These are phyloP conservation scores for Cyclaneusma minus DNA, from an alignment of 2,329 filamentous ascomycete genomes.

Conservation along the genomic window DNA sequence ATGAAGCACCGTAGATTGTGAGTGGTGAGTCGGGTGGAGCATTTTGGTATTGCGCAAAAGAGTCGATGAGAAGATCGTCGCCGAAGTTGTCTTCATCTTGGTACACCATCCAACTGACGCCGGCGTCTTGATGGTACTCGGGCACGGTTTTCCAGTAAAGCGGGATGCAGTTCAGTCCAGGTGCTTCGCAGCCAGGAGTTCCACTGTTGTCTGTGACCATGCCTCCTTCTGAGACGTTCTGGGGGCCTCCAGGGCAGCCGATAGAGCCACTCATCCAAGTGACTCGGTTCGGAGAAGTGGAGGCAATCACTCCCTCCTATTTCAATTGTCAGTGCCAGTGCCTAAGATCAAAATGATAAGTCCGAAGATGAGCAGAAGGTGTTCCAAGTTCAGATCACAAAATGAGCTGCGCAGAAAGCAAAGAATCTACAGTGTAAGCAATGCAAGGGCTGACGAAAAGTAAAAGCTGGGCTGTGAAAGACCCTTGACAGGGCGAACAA, in stretches of 20 bases:
- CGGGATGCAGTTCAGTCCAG: slow-evolving; percentile 28
- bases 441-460: too few species aligned
- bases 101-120: slow-evolving; percentile 29
- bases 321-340: neutral
- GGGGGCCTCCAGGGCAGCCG: slow-evolving; percentile 27
- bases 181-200: slow-evolving; percentile 26
- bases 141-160: slow-evolving; percentile 29
- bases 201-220: slow-evolving; percentile 29
- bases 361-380: too few species aligned
- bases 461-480: too few species aligned
- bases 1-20: slow-evolving; percentile 22
- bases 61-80: slow-evolving; percentile 29
- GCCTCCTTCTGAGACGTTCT: slow-evolving; percentile 23
- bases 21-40: slow-evolving; percentile 21
- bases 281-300: slow-evolving; percentile 28
- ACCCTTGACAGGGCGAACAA: neutral
- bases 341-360: neutral
- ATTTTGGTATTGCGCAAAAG: slow-evolving; percentile 30
- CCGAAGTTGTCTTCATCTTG: slow-evolving; percentile 30
- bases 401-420: too few species aligned
- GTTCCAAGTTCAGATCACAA: too few species aligned
- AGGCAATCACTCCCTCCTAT: slow-evolving; percentile 27
- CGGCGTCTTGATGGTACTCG: slow-evolving; percentile 25
- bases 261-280: slow-evolving; percentile 28
- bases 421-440: too few species aligned